These are phyloP conservation scores for Colletotrichum cereale DNA, from an alignment of 2,329 filamentous ascomycete genomes.

Conservation along the genomic window DNA sequence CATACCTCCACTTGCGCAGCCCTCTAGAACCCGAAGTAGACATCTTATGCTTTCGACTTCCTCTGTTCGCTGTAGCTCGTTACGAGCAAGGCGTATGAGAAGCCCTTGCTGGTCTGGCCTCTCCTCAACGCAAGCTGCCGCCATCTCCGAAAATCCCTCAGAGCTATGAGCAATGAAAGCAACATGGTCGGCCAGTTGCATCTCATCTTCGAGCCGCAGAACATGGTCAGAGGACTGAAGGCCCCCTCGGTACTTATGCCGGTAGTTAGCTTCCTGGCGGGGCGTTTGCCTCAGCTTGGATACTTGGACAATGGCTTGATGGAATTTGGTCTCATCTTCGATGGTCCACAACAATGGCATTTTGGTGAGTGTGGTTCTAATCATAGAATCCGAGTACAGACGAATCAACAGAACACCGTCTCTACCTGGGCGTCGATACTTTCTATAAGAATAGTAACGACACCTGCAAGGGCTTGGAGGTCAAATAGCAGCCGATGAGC, in stretches of 20 bases:
- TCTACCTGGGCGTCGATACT: neutral
- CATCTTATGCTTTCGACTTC: neutral
- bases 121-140: neutral
- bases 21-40: neutral
- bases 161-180: neutral
- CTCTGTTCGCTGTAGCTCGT: neutral
- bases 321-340: neutral
- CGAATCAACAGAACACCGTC: neutral
- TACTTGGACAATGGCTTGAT: neutral
- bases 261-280: neutral
- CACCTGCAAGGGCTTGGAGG: neutral
- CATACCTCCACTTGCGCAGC: neutral
- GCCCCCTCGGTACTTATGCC: too few species aligned
- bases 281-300: neutral
- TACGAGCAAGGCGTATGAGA: neutral
- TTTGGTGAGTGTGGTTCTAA: neutral
- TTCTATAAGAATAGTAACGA: neutral
- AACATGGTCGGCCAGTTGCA: neutral
- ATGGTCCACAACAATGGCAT: neutral
- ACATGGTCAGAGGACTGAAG: neutral
- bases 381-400: neutral
- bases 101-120: neutral
- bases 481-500: neutral
- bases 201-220: neutral
- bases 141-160: neutral